Conservation (phyloP, 176 grass and related monocot species). For the Canna indica region DNA sequence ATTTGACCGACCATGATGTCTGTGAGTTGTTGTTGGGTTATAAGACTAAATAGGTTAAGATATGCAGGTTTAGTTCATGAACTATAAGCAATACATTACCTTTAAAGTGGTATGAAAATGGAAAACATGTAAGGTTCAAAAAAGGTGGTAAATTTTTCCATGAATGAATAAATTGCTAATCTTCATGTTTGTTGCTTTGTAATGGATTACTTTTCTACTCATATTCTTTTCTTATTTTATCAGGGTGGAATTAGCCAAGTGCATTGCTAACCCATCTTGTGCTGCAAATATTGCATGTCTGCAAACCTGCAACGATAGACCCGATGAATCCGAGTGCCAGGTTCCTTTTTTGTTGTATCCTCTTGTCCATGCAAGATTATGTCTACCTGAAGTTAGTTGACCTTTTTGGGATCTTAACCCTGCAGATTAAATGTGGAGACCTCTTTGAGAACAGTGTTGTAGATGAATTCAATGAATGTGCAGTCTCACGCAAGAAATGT, state of each 20-base stretch:
- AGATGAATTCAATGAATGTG: conserved; percentile 93
- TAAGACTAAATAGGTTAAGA: neutral
- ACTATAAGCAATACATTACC: neutral
- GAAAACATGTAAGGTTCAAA: neutral
- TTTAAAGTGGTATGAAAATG: neutral
- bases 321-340: conserved; percentile 97
- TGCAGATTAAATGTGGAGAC: conserved; percentile 91
- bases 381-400: neutral
- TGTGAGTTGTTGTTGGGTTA: no score
- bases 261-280: conserved; percentile 89
- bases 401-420: neutral
- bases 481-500: conserved; percentile 90
- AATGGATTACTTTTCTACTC: neutral
- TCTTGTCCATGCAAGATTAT: neutral
- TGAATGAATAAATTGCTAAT: neutral
- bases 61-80: neutral
- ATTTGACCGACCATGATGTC: neutral
- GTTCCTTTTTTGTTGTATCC: conserved; percentile 26
- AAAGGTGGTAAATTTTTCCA: neutral
- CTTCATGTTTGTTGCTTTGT: neutral
- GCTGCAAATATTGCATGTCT: conserved; percentile 95
- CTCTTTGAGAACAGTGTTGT: conserved; percentile 88
- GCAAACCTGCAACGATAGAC: conserved; percentile 84
- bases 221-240: conserved; percentile 1
- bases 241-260: conserved; percentile 88